These are phyloP conservation scores for Paraleonurus japonicus DNA, from an alignment of 257 asterid species.

Conservation along the genomic window DNA sequence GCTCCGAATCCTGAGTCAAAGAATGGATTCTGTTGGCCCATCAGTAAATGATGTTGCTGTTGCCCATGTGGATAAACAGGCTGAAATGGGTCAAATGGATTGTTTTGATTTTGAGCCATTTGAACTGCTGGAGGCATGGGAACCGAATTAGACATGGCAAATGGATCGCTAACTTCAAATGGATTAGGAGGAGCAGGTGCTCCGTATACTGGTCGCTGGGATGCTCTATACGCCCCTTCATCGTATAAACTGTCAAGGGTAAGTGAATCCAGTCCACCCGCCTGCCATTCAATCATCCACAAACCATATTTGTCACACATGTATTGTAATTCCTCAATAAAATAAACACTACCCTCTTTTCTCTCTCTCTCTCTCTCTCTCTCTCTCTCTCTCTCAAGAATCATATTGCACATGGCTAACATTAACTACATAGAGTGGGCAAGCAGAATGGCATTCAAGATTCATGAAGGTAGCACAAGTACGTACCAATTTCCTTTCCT, in stretches of 20 bases:
- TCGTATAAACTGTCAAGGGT: constrained; percentile 79
- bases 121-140: constrained; percentile 58
- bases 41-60: constrained; percentile 40
- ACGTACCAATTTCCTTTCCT: constrained; percentile 89
- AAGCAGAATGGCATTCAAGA: background rate
- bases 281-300: constrained; percentile 46
- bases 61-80: constrained; percentile 58
- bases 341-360: background rate
- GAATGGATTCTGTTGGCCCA: constrained; percentile 74
- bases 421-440: background rate
- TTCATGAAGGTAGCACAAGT: background rate
- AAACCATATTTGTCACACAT: background rate
- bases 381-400: too few species aligned
- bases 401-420: background rate
- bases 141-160: constrained; percentile 49
- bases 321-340: background rate
- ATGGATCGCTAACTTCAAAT: constrained; percentile 76
- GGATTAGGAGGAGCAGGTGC: constrained; percentile 86
- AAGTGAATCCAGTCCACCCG: constrained; percentile 93
- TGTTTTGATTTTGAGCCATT: constrained; percentile 58
- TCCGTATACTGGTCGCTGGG: constrained; percentile 84
- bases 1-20: constrained; percentile 54
- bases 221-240: constrained; percentile 88
- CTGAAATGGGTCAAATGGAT: constrained; percentile 72
- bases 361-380: too few species aligned